These are phyloP conservation scores for Penicillium sp. DNA, from an alignment of 2,329 filamentous ascomycete species.

Conservation along the genomic window DNA sequence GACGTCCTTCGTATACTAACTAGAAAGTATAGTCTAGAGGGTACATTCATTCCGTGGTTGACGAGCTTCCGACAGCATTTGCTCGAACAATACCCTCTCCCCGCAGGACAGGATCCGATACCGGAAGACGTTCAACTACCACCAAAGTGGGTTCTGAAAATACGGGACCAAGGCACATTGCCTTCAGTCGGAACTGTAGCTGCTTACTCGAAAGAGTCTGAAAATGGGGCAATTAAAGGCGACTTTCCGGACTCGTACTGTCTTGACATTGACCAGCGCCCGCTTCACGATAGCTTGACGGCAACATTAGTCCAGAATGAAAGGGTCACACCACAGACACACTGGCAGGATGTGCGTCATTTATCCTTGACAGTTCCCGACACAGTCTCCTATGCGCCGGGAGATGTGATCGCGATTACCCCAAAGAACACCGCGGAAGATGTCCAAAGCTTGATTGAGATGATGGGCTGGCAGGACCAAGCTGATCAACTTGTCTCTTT, in stretches of 20 bases:
- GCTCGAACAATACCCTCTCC: conserved; percentile 70
- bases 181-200: conserved; percentile 2
- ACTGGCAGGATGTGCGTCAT: conserved; percentile 94
- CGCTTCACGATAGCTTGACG: conserved; percentile 61
- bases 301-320: conserved; percentile 69
- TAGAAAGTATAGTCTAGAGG: conserved; percentile 68
- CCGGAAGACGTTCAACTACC: conserved; percentile 75
- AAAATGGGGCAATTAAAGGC: conserved; percentile 12
- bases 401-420: conserved; percentile 79
- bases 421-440: conserved; percentile 86
- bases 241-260: conserved; percentile 31
- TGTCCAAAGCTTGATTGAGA: conserved; percentile 74
- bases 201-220: conserved; percentile 1
- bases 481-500: conserved; percentile 73
- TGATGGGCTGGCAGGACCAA: conserved; percentile 77
- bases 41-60: conserved; percentile 79
- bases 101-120: conserved; percentile 70
- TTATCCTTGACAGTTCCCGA: conserved; percentile 63
- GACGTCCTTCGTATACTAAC: not conserved
- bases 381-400: conserved; percentile 64
- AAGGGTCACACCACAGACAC: conserved; percentile 73
- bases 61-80: conserved; percentile 69
- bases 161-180: conserved; percentile 11
- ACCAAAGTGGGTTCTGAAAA: conserved; percentile 69
- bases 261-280: conserved; percentile 54